These are phyloP conservation scores for Mitragyna speciosa DNA, from an alignment of 257 asterid genomes.

Conservation along the genomic window DNA sequence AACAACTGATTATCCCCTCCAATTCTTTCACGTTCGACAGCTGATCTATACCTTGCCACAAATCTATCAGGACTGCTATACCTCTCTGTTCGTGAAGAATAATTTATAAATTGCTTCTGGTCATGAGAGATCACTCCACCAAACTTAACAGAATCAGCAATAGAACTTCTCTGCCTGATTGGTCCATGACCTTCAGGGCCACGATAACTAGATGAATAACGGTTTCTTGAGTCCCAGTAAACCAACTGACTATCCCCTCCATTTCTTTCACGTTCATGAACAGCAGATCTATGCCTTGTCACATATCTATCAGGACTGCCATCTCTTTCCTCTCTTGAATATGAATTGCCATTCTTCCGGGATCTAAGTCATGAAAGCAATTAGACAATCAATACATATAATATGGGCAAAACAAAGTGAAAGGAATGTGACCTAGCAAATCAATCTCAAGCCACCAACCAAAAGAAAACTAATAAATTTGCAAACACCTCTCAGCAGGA, in stretches of 20 bases:
- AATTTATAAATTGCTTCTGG: constrained; percentile 38
- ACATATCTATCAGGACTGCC: constrained; percentile 45
- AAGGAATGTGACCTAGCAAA: not conserved
- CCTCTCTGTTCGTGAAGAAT: constrained; percentile 48
- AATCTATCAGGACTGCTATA: constrained; percentile 51
- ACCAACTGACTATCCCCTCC: constrained; percentile 43
- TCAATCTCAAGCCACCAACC: not conserved
- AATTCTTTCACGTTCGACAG: constrained; percentile 40
- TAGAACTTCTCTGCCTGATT: constrained; percentile 44
- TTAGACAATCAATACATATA: not conserved
- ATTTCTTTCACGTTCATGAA: constrained; percentile 42
- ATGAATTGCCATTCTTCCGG: constrained; percentile 34
- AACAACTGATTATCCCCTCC: constrained; percentile 41
- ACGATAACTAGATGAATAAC: constrained; percentile 39
- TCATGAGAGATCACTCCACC: constrained; percentile 43
- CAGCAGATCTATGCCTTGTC: constrained; percentile 47
- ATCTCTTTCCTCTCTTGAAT: constrained; percentile 50
- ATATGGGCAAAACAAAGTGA: not conserved
- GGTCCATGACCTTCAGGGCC: constrained; percentile 41
- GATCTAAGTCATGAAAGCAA: constrained; percentile 36
- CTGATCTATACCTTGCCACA: constrained; percentile 47
- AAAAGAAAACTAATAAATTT: not conserved
- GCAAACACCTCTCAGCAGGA: not conserved
- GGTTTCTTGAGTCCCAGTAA: constrained; percentile 56
- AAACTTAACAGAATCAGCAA: constrained; percentile 35